These are phyloP conservation scores for Curvularia hawaiiensis DNA, from an alignment of 2,329 filamentous ascomycete genomes.

Conservation along the genomic window DNA sequence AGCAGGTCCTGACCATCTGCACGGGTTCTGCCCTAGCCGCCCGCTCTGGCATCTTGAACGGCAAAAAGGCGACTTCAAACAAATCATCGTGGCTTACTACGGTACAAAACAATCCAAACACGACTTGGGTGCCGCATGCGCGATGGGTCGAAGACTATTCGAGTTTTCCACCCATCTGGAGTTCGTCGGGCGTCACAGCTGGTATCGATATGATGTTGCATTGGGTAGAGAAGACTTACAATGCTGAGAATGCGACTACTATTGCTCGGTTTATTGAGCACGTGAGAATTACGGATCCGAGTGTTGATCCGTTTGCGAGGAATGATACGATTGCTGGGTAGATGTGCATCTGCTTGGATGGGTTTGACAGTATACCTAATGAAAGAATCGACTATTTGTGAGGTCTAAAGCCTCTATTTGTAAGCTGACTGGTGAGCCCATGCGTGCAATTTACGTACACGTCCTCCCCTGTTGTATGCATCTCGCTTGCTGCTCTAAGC, in stretches of 20 bases:
- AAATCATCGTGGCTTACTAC: conserved; percentile 44
- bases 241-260: conserved; percentile 55
- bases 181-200: conserved; percentile 65
- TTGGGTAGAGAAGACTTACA: conserved; percentile 59
- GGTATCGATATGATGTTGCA: conserved; percentile 65
- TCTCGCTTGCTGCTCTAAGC: neutral
- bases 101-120: conserved; percentile 53
- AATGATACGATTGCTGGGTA: conserved; percentile 17
- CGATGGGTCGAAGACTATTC: conserved; percentile 69
- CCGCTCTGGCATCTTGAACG: conserved; percentile 63
- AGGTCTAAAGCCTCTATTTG: neutral
- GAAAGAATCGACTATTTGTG: neutral
- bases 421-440: neutral
- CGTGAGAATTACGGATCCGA: conserved; percentile 56
- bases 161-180: conserved; percentile 56
- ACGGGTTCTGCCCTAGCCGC: conserved; percentile 66
- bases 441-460: neutral
- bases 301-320: conserved; percentile 60
- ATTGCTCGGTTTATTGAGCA: conserved; percentile 64
- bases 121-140: conserved; percentile 65
- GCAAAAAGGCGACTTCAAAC: conserved; percentile 55
- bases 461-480: neutral
- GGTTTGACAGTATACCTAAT: no score
- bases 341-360: neutral
- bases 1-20: conserved; percentile 67